These are phyloP conservation scores for Cetraspora pellucida DNA, from an alignment of 192 early-diverging fungal species.

Conservation along the genomic window DNA sequence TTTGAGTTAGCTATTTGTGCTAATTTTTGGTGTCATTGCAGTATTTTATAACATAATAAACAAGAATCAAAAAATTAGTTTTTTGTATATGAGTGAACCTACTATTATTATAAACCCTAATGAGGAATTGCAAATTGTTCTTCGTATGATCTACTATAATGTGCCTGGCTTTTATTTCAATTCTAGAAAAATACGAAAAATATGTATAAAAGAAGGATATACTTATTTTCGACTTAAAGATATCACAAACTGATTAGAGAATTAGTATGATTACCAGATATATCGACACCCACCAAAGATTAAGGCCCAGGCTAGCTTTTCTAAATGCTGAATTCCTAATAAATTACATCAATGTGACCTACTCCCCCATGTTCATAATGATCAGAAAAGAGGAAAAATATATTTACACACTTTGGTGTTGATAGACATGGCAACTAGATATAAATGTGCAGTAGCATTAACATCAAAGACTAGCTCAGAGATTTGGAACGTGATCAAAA, in stretches of 20 bases:
- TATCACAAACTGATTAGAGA: constrained; percentile 16
- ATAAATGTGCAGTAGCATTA: not conserved
- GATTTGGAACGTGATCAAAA: constrained; percentile 15
- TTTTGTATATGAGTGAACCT: constrained; percentile 10
- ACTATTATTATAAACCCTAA: constrained; percentile 1
- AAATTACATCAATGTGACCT: constrained; percentile 17
- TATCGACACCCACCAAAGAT: constrained; percentile 1
- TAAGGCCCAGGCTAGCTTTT: constrained; percentile 17
- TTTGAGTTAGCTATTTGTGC: too few species aligned
- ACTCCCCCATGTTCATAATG: not conserved
- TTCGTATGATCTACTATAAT: constrained; percentile 6
- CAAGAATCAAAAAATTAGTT: too few species aligned
- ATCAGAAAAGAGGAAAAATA: not conserved
- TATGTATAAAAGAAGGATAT: constrained; percentile 5
- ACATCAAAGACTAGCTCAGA: constrained; percentile 26
- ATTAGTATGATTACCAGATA: constrained; percentile 25
- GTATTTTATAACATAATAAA: too few species aligned
- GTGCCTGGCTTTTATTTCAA: not conserved
- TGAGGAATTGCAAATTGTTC: constrained; percentile 15
- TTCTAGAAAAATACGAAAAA: not conserved
- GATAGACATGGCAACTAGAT: not conserved
- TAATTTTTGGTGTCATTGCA: too few species aligned
- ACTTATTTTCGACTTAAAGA: constrained; percentile 18
- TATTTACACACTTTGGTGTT: not conserved
- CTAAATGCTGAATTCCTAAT: not conserved